Evolutionary conservation across 1,139 yeast species (phyloP).

Genomic region (Kodamaea ohmeri): DNA sequence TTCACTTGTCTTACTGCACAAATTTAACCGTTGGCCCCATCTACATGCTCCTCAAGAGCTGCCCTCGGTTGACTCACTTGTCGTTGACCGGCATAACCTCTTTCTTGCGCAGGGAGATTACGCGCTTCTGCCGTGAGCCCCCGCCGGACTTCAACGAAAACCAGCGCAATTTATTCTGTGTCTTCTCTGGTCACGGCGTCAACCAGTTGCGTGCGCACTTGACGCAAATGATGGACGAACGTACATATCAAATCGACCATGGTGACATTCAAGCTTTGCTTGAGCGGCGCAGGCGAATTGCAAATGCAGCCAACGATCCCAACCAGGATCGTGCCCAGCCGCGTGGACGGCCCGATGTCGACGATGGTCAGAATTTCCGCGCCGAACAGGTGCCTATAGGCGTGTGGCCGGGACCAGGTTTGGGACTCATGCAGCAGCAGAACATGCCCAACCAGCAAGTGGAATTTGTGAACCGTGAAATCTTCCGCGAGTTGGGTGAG

Average conservation of each 20-base stretch:
- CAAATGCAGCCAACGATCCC: slow-evolving; percentile 19
- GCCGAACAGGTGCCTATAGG: slow-evolving; percentile 20
- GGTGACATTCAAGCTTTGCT: slow-evolving; percentile 36
- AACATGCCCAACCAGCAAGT: slow-evolving; percentile 23
- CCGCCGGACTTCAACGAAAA: slow-evolving; percentile 90
- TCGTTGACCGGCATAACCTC: slow-evolving; percentile 88
- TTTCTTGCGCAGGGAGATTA: slow-evolving; percentile 80
- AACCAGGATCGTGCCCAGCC: no score
- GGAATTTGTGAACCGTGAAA: slow-evolving; percentile 34
- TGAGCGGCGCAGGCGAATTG: slow-evolving; percentile 31
- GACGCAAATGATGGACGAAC: slow-evolving; percentile 43
- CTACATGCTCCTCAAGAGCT: slow-evolving; percentile 68
- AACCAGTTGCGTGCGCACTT: slow-evolving; percentile 64
- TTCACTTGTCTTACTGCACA: slow-evolving; percentile 89
- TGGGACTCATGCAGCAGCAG: slow-evolving; percentile 23
- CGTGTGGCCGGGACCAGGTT: slow-evolving; percentile 24
- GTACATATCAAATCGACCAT: slow-evolving; percentile 41
- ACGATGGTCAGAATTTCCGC: slow-evolving; percentile 5
- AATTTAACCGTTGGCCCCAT: slow-evolving; percentile 72
- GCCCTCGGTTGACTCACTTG: slow-evolving; percentile 85
- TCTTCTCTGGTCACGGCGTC: slow-evolving; percentile 90
- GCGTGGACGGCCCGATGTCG: slow-evolving; percentile 3
- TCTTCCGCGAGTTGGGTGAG: slow-evolving; percentile 33
- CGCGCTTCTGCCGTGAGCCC: slow-evolving; percentile 88
- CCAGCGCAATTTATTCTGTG: slow-evolving; percentile 87